Evolutionary conservation across 2,329 filamentous ascomycete species (phyloP).

Genomic region (Xylariaceae sp.): DNA sequence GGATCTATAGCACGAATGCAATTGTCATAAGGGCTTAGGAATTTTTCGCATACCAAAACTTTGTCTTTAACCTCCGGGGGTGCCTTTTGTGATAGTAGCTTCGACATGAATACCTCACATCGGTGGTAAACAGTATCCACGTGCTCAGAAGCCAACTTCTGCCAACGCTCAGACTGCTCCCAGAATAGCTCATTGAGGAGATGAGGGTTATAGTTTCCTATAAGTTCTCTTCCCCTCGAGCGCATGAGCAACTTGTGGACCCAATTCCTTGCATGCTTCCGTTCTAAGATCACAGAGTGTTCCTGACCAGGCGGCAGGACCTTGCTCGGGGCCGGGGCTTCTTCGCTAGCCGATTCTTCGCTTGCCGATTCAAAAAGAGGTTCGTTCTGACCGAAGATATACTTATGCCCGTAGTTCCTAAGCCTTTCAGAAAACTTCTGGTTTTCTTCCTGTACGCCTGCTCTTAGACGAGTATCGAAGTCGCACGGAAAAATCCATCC

Average conservation of each 20-base stretch:
- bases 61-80: constrained; percentile 2
- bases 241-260: constrained; percentile 4
- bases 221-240: constrained; percentile 31
- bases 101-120: constrained; percentile 4
- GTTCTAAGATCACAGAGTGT: background rate
- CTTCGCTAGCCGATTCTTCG: no score
- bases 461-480: no score
- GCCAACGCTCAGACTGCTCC: constrained; percentile 34
- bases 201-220: constrained; percentile 35
- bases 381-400: no score
- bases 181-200: constrained; percentile 36
- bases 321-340: constrained; percentile 11
- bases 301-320: constrained; percentile 11
- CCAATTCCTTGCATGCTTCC: constrained; percentile 4
- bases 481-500: constrained; percentile 23
- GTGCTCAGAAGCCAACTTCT: constrained; percentile 23
- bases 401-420: no score
- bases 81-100: constrained; percentile 2
- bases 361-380: no score
- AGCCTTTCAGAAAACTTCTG: no score
- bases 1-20: no score
- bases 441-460: no score
- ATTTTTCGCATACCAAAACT: constrained; percentile 4
- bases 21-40: no score
- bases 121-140: background rate